Conservation (phyloP, 2,329 filamentous ascomycete genomes). For the Pleomassaria siparia region DNA sequence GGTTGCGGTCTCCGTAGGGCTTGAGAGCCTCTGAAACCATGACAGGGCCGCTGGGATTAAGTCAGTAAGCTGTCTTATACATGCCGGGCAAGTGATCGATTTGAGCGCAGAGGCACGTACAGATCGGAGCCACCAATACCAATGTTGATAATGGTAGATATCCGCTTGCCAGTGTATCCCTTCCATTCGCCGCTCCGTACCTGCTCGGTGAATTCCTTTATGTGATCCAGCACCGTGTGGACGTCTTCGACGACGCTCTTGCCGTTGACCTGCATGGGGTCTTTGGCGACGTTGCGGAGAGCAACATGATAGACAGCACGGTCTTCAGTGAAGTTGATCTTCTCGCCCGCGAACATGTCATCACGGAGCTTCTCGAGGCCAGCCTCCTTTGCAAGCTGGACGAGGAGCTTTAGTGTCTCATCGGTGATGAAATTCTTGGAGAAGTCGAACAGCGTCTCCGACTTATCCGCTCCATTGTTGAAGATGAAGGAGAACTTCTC, state of each 20-base stretch:
- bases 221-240: slow-evolving; percentile 88
- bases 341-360: slow-evolving; percentile 95
- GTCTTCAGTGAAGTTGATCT: slow-evolving; percentile 99
- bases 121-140: slow-evolving; percentile 98
- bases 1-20: slow-evolving; percentile 81
- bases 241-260: slow-evolving; percentile 94
- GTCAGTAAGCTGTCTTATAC: slow-evolving; percentile 24
- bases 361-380: slow-evolving; percentile 91
- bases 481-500: slow-evolving; percentile 87
- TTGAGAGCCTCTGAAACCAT: slow-evolving; percentile 99
- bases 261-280: slow-evolving; percentile 81
- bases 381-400: slow-evolving; percentile 90
- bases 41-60: slow-evolving; percentile 76
- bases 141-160: slow-evolving; percentile 94
- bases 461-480: slow-evolving; percentile 72
- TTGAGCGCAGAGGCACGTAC: slow-evolving; percentile 57
- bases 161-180: slow-evolving; percentile 94
- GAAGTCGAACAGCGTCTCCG: slow-evolving; percentile 95
- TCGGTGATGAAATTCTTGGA: slow-evolving; percentile 98
- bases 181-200: slow-evolving; percentile 95
- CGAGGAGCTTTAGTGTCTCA: slow-evolving; percentile 82
- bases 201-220: slow-evolving; percentile 97
- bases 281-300: slow-evolving; percentile 83
- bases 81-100: not conserved
- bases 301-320: slow-evolving; percentile 95